A percentile compares a stretch with the other conserved stretches of the same genome.
These are phyloP conservation scores for Leccinum broughii DNA, from an alignment of 768 basidiomycete genomes.

Conservation along the genomic window DNA sequence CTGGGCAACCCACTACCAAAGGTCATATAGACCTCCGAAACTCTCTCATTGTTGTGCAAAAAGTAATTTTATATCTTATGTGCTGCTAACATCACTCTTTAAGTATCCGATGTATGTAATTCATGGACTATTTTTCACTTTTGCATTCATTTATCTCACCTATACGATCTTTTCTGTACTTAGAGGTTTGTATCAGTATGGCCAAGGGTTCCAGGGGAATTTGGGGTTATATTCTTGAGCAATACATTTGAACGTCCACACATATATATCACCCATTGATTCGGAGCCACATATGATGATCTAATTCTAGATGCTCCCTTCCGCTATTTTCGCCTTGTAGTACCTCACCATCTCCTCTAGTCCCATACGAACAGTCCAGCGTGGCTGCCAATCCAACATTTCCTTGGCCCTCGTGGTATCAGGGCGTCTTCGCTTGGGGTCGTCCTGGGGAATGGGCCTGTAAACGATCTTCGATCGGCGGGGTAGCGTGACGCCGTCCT, in stretches of 20 bases:
- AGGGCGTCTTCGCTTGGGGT: conserved; percentile 91
- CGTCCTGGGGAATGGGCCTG: conserved; percentile 84
- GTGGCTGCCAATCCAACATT: conserved; percentile 83
- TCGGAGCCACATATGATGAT: not conserved
- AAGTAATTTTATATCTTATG: conserved; percentile 17
- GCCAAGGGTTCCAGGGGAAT: conserved; percentile 3
- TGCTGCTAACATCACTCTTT: conserved; percentile 12
- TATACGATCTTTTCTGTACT: conserved; percentile 16
- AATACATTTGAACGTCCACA: not conserved
- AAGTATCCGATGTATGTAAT: conserved; percentile 14
- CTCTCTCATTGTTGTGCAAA: conserved; percentile 9
- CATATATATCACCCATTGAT: conserved; percentile 1
- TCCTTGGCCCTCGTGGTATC: conserved; percentile 91
- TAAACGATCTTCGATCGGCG: conserved; percentile 69
- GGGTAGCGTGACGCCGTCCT: conserved; percentile 60
- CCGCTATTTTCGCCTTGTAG: conserved; percentile 87
- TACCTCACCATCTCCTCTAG: conserved; percentile 94
- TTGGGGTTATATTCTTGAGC: not conserved
- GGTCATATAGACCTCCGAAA: conserved; percentile 1
- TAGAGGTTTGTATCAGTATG: conserved; percentile 15
- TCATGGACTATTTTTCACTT: conserved; percentile 3
- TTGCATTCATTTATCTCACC: conserved; percentile 13
- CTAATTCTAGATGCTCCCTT: conserved; percentile 64
- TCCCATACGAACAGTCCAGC: conserved; percentile 92
- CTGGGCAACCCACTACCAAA: conserved; percentile 18